Base-by-base conservation (phyloP, 305 asterid species). In the Fraxinus xanthoxyloides region DNA sequence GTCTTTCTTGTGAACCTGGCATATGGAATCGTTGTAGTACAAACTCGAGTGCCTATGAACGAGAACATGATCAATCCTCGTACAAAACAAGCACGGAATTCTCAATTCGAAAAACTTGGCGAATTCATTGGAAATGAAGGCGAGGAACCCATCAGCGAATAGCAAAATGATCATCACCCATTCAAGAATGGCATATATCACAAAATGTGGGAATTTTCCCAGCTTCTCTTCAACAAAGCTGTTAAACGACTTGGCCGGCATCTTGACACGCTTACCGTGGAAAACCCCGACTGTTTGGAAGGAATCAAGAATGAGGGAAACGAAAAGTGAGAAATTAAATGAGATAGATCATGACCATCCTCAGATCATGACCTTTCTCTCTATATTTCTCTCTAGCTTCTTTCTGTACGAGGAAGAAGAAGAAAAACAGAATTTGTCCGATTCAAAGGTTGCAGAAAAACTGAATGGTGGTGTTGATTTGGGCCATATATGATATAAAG, bases 1-100 rank as follows among this genome's bases (percentile, higher is more conserved):
- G 59, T 93, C 91, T 84, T 88, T 91, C 89, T 93, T 94, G 85
- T 95, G 99, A 32, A n/a, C 80, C 81, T 93, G 97, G 38, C 99
- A 95, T 30, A 94, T 85, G 67, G 97, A 93, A 13, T 94, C 97
- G 65, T 95, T 90, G 87, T 89, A 95, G 88, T 90, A 92, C 61
- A 89, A 89, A 74, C 79, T 87, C 0, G 94, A 61, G 81, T 82
- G 54, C 54, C 91, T 83, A 28, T 82, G 88, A 46, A 87, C 90
- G 4, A 95, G 90, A 80, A 92, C 80, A 77, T 91, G 97, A 77
- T 95, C 97, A 8, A 94, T 87, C 81, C 98, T 89, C 0, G 98
- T 92, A 36, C 98, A 95, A 38, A 94, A 87, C 85, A 94, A 77
- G 73, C 99, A 95, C 0, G 99, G 99, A 65, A 79, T 83, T 67